Base-by-base conservation (phyloP, 176 grass and related monocot species). In the Lolium perenne region DNA sequence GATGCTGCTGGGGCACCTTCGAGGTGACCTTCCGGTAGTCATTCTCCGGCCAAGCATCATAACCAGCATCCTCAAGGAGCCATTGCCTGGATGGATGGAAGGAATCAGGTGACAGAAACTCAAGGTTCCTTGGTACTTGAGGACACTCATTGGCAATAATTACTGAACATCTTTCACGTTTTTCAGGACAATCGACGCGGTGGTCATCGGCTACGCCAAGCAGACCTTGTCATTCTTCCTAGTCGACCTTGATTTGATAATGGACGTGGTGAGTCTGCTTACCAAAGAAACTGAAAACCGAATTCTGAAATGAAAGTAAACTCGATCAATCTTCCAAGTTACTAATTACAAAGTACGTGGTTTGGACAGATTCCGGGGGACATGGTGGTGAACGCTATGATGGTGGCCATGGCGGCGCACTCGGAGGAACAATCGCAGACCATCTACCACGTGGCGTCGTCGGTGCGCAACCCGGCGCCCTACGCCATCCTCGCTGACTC, bases 61-160 rank as follows among this genome's bases (percentile, higher is more conserved):
- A 75, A 91, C 89, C n/a, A 93, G 94, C 51, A 80, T 83, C 5
- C 20, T 79, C 62, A 91, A 89, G 22, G 94, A 93, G 3, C 94
- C 94, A 17, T 38, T 95, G 70, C 91, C 91, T 40, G 94, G 94
- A 23, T 95, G 94, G 94, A 91, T 89, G 29, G 94, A 95, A 87
- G 89, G 91, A 76, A 71, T 80, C 14, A 86, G 91, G 90, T 92
- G 48, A 74, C 6, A 3, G 4, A 25, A 74, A 51, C 23, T 74
- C 14, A 51, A 26, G 3, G 20, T 45, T 53, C 5, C 20, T 61
- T 85, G 59, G 25, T 45, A 48, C 26, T 38, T 55, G 22, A 7
- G 13, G 0, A 22, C 10, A 7, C 10, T 21, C 7, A 14, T 10
- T 13, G 38, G 10, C 23, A 61, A 16, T 14, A 6, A 21, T 14